Base-by-base conservation (phyloP, 2,329 filamentous ascomycete species). In the Fusarium sp. region DNA sequence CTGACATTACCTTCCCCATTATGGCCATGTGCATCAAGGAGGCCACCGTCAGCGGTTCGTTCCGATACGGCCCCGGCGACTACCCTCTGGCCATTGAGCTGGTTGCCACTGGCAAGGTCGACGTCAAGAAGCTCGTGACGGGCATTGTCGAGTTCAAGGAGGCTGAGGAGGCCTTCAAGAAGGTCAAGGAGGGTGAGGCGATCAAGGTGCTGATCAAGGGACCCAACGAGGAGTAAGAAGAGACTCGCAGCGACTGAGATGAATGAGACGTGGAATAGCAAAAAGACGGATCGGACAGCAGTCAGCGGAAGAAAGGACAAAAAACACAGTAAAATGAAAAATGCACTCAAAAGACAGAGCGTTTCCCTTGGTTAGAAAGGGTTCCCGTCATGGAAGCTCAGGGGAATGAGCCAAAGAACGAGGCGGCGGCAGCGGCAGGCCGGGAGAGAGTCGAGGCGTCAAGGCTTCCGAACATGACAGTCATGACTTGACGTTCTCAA, bases 21-120 rank as follows among this genome's bases (percentile, higher is more conserved):
- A 94, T 96, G 90, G 93, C 94, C 6, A 88, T 97, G 80, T 97
- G 95, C 82, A 88, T 92, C 60, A 98, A 98, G 86, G 96, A 98
- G 86, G 87, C 98, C 61, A 97, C 92, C 13, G 89, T 94, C 56
- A 94, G 93, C 81, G 96, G 96, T 24, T 95, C 92, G 72, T 98
- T 98, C 88, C 91, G 96, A 43, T 98, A 98, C 83, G 92, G 92
- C 5, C 90, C 91, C 64, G 95, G 95, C 22, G 96, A 98, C 83
- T 98, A 98, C 84, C 90, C 92, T 81, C 90, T 95, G 8, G 95
- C 95, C 6, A 88, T 98, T 54, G 91, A 94, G 73, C 87, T 98
- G 71, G 91, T 98, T 1, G 88, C 89, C 9, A 88, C 85, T 29
- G 94, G 94, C 59, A 91, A 90, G 82, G 90, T 98, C 45, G 91